Base-by-base conservation (phyloP, 2,329 filamentous ascomycete genomes). In the Ascomycota sp. region DNA sequence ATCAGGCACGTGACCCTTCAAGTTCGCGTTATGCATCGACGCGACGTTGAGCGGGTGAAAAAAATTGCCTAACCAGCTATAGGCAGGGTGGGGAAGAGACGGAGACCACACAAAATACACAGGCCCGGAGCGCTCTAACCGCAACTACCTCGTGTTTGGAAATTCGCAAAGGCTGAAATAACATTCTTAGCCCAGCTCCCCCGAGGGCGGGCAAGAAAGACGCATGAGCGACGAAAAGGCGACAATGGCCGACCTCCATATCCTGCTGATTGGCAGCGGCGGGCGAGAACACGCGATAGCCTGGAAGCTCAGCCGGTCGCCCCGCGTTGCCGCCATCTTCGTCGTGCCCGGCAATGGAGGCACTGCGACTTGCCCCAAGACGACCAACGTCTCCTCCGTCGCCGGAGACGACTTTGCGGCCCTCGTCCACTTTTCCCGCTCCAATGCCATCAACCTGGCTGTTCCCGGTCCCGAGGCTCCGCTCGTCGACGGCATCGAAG, bases 211-310 rank as follows among this genome's bases (percentile, higher is more conserved):
- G n/a, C n/a, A n/a, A n/a, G n/a, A n/a, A n/a, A n/a, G n/a, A n/a
- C n/a, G n/a, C n/a, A n/a, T n/a, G n/a, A n/a, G n/a, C n/a, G n/a
- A n/a, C n/a, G n/a, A n/a, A n/a, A n/a, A n/a, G n/a, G 23, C n/a
- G 13, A 29, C 11, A 23, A 50, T 52, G 46, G 39, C 47, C 20
- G 42, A 47, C 32, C 62, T 82, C 38, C 68, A 73, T 41, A 65
- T 94, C 41, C 73, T 95, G 38, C 72, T 95, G 38, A 73, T 95
- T 40, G 86, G 89, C 45, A 92, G 86, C 48, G 89, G 89, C 40
- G 89, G 86, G 43, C 75, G 89, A 44, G 89, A 98, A 57, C 83
- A 95, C 55, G 81, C 85, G 28, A 67, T 94, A 37, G 83, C 85
- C 25, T 95, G 85, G 85, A 94, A 91, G 57, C 63, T 95, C 37